Evolutionary conservation across 768 basidiomycete species (phyloP), one percentile per base, ranked within the genome.

Genomic region (Naganishia onofrii): DNA sequence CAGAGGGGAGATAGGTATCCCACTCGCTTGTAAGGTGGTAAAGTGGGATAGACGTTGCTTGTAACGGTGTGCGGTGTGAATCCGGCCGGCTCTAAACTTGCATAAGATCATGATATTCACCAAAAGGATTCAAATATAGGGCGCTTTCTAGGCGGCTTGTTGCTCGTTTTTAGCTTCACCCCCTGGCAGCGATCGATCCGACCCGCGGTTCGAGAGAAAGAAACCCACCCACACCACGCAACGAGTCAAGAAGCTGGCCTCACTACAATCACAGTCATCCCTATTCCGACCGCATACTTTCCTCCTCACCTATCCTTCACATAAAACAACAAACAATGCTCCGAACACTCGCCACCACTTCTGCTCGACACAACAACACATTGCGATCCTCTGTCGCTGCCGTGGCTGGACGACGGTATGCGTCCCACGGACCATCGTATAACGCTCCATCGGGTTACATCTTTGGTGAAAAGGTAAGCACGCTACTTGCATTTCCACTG

Each of bases 381-480:
- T 34, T 36, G 4, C 55, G 58, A 1, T 42, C 42, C 15, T 8
- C 67, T n/a, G 57, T 21, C 60, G n/a, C 38, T 26, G 42, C 36
- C 17, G 13, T 36, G 12, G 34, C 34, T 0, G 55, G 44, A 36
- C 55, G 66, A 8, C 10, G 66, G 4, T 68, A 67, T 65, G 69
- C 67, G 29, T 55, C 54, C 7, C 69, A 69, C 32, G 88, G 89
- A 29, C 90, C 91, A 13, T 88, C 89, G 66, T 93, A 88, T 81
- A 93, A 96, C 78, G 91, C 93, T 72, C 93, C 93, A 51, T 87
- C 88, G 8, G 93, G 93, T 32, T 89, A 86, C 80, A 79, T 96
- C 71, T 95, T 95, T 73, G 89, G 88, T 73, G 93, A 96, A 84
- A 90, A 91, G 87, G 93, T 92, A 74, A 51, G 84, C 73, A n/a